phyloP scores from a whole-genome alignment of 768 basidiomycete species.

The Hortiboletus campestris region DNA sequence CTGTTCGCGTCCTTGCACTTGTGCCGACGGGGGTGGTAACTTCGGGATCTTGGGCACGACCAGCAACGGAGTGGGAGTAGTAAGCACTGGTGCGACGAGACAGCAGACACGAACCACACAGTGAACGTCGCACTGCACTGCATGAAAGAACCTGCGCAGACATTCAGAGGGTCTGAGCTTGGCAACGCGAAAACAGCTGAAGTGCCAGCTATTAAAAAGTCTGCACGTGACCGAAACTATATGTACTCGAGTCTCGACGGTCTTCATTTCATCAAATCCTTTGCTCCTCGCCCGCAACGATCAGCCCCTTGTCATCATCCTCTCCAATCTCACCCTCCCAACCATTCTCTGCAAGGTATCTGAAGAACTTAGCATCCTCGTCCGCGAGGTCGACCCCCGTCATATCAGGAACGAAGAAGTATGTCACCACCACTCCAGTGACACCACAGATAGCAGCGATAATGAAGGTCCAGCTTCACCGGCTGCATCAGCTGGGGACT shows the following conservation, averaged over 20 bases:
- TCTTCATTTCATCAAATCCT: neutral
- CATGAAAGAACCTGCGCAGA: conserved; percentile 18
- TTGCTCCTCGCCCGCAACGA: conserved; percentile 16
- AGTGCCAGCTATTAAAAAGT: neutral
- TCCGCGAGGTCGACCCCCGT: conserved; percentile 64
- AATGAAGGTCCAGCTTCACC: conserved; percentile 60
- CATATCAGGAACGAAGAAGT: conserved; percentile 67
- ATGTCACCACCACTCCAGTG: conserved; percentile 60
- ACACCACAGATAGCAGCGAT: conserved; percentile 68
- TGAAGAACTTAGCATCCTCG: conserved; percentile 61
- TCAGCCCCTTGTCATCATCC: conserved; percentile 38
- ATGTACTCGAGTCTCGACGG: too few species aligned
- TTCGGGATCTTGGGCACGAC: conserved; percentile 3
- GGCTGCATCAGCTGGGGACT: neutral
- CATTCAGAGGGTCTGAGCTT: conserved; percentile 15
- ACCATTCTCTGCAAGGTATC: conserved; percentile 59
- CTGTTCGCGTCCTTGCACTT: neutral
- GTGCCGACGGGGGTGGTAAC: conserved; percentile 2
- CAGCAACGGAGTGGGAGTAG: conserved; percentile 23
- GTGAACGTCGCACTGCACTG: conserved; percentile 13
- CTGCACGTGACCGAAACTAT: conserved; percentile 18
- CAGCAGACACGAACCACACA: conserved; percentile 15
- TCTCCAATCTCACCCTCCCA: conserved; percentile 67
- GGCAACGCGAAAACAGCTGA: neutral
- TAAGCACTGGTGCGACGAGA: conserved; percentile 17